Conservation (phyloP, 1,284 basidiomycete species). For the Sphaerobolus stellatus region DNA sequence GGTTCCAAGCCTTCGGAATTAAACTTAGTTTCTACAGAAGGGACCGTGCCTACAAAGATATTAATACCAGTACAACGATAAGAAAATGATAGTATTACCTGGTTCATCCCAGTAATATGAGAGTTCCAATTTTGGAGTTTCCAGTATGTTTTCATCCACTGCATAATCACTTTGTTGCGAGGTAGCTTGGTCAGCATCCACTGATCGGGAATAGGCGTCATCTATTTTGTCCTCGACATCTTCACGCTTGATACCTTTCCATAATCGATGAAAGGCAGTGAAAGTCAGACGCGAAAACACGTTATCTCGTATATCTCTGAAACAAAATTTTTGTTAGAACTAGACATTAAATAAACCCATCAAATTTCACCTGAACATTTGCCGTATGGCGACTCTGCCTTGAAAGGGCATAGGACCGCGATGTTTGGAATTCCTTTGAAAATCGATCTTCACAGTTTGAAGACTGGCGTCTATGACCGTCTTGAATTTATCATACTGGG, state of each 20-base stretch:
- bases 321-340: too few species aligned
- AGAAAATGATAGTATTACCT: conserved; percentile 20
- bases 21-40: conserved; percentile 35
- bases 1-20: conserved; percentile 40
- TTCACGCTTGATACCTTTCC: conserved; percentile 5
- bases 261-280: conserved; percentile 4
- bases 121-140: conserved; percentile 71
- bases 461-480: conserved; percentile 73
- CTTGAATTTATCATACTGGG: conserved; percentile 78
- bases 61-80: not conserved
- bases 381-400: conserved; percentile 53
- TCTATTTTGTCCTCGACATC: conserved; percentile 6
- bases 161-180: conserved; percentile 71
- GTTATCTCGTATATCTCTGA: too few species aligned
- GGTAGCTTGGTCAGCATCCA: conserved; percentile 5
- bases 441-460: conserved; percentile 60
- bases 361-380: not conserved
- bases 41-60: conserved; percentile 61
- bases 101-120: conserved; percentile 76
- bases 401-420: conserved; percentile 61
- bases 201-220: conserved; percentile 2
- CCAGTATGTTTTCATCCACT: conserved; percentile 79
- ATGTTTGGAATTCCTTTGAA: conserved; percentile 77
- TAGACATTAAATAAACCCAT: not conserved
- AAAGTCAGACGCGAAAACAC: conserved; percentile 2